These are phyloP conservation scores for Leccinum truebloodii DNA, from an alignment of 768 basidiomycete genomes.

Conservation along the genomic window DNA sequence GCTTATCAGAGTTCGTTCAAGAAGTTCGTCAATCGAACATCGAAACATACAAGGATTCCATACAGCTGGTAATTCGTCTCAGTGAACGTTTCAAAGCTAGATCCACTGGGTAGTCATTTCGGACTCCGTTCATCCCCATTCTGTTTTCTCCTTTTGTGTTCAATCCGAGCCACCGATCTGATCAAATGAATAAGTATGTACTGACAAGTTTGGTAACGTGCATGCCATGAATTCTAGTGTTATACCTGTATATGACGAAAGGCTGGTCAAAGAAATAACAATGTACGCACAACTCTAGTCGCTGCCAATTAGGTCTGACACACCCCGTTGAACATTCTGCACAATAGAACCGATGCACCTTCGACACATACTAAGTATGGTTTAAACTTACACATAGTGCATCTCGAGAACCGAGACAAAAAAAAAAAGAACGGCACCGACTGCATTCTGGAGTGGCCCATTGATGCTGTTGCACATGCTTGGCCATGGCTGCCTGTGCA, in stretches of 20 bases:
- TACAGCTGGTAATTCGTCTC: neutral
- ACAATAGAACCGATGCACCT: neutral
- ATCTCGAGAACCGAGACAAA: neutral
- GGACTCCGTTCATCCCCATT: neutral
- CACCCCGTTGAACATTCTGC: neutral
- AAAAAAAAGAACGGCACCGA: neutral
- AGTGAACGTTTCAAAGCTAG: neutral
- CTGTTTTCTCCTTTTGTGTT: neutral
- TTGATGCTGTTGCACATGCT: slow-evolving; percentile 12
- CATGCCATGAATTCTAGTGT: neutral
- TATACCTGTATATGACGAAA: too few species aligned
- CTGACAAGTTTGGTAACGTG: too few species aligned
- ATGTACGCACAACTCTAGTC: neutral
- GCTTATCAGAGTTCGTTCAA: neutral
- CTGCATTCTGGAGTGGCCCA: neutral
- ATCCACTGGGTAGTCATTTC: neutral
- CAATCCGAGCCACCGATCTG: neutral
- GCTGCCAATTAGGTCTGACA: neutral
- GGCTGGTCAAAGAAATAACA: too few species aligned
- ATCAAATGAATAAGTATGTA: neutral
- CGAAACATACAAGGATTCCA: neutral
- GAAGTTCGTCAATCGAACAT: neutral
- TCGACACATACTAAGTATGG: too few species aligned
- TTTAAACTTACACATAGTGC: too few species aligned
- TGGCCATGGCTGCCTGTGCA: slow-evolving; percentile 18